These are phyloP conservation scores for Obelidium mucronatum DNA, from an alignment of 192 early-diverging fungal genomes.

Conservation along the genomic window DNA sequence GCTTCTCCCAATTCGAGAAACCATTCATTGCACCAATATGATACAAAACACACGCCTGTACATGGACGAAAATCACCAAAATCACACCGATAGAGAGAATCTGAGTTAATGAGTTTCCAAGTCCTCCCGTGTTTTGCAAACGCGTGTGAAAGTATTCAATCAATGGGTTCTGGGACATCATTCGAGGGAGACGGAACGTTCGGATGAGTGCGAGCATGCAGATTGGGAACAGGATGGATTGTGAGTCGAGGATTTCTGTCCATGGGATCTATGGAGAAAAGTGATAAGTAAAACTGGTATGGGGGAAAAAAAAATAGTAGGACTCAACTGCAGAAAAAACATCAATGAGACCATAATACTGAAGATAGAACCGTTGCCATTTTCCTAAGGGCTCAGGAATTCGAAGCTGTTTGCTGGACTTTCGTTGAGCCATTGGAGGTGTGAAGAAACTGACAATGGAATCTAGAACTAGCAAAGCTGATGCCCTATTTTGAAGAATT, in stretches of 20 bases:
- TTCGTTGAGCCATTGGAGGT: background rate
- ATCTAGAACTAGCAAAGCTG: background rate
- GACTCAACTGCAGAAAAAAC: background rate
- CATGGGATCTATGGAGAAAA: background rate
- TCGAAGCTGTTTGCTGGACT: background rate
- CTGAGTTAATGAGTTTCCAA: slow-evolving; percentile 17
- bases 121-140: slow-evolving; percentile 10
- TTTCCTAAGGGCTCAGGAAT: background rate
- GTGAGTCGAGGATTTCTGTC: background rate
- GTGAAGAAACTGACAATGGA: background rate
- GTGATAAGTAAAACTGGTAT: background rate
- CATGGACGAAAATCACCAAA: slow-evolving; percentile 32
- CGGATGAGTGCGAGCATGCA: background rate
- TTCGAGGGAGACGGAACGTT: background rate
- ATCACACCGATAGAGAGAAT: slow-evolving; percentile 7
- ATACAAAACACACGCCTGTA: slow-evolving; percentile 35
- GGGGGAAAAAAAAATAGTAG: background rate
- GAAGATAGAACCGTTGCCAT: background rate
- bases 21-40: slow-evolving; percentile 12
- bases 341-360: background rate
- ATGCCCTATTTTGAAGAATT: background rate
- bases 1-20: background rate
- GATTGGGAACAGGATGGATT: background rate
- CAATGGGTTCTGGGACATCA: background rate
- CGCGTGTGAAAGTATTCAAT: background rate